Conservation (phyloP, 345 rosid species). For the Theobroma cacao region DNA sequence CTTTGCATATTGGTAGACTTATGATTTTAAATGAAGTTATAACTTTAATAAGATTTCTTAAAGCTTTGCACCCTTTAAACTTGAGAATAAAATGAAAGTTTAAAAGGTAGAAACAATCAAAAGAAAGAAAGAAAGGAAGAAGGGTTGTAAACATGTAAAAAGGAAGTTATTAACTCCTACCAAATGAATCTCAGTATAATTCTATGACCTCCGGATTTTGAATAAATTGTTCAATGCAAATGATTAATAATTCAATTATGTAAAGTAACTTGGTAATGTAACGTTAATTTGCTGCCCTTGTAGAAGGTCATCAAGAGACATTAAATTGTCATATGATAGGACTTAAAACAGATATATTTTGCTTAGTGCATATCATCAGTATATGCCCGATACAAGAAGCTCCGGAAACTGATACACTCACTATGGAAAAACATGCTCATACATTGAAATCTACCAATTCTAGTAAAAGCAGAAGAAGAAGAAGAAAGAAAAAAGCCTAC, state of each 20-base stretch:
- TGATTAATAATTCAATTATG: background rate
- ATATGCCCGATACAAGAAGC: slow-evolving; percentile 17
- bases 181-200: background rate
- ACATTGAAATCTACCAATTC: slow-evolving; percentile 15
- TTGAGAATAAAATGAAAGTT: slow-evolving; percentile 4
- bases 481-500: slow-evolving; percentile 4
- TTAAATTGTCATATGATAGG: background rate
- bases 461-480: background rate
- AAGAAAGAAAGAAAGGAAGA: background rate
- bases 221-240: background rate
- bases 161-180: background rate
- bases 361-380: slow-evolving; percentile 13
- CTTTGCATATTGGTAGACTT: slow-evolving; percentile 19
- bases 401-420: slow-evolving; percentile 26
- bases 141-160: background rate
- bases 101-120: background rate
- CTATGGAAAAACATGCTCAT: slow-evolving; percentile 20
- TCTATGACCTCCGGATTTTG: background rate
- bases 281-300: background rate
- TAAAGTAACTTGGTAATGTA: background rate
- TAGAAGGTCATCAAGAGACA: background rate
- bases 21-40: background rate
- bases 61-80: slow-evolving; percentile 14
- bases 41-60: slow-evolving; percentile 11
- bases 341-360: slow-evolving; percentile 5